Evolutionary conservation across 208 protist species (phyloP).

Genomic region (Acanthamoeba royreba): DNA sequence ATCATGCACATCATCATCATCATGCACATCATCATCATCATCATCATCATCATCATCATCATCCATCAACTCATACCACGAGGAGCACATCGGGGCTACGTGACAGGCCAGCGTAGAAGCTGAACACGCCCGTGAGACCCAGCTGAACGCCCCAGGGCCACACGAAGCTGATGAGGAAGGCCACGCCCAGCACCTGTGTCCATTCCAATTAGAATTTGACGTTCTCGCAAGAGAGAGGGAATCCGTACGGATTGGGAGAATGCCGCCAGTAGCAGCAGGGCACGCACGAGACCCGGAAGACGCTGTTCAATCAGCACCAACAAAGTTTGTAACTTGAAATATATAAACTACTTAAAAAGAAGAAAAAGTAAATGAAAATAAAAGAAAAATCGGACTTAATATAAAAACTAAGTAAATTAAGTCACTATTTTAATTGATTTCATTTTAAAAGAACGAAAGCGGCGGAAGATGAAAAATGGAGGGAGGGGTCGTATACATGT

Average conservation of each 20-base stretch:
- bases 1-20: too few relatives aligned
- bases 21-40: too few relatives aligned
- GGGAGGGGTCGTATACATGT: too few relatives aligned
- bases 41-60: too few relatives aligned
- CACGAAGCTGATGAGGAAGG: not conserved
- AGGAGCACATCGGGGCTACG: not conserved
- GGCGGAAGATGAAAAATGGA: too few relatives aligned
- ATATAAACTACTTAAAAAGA: not conserved
- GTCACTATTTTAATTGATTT: too few relatives aligned
- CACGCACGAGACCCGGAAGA: too few relatives aligned
- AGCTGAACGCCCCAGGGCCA: not conserved
- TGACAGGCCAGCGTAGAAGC: not conserved
- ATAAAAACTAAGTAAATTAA: too few relatives aligned
- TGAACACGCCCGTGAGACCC: not conserved
- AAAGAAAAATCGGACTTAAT: not conserved
- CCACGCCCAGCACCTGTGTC: not conserved
- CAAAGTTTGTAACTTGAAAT: too few relatives aligned
- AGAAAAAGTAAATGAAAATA: not conserved
- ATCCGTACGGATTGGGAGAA: too few relatives aligned
- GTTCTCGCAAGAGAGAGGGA: not conserved
- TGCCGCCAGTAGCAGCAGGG: too few relatives aligned
- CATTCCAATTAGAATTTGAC: not conserved
- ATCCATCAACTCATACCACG: not conserved
- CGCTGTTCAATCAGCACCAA: too few relatives aligned
- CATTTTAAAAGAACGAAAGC: not conserved